Evolutionary conservation across 2,329 filamentous ascomycete genomes (phyloP), one percentile per base, ranked within the genome.

Genomic region (Hypoxylon sp.): DNA sequence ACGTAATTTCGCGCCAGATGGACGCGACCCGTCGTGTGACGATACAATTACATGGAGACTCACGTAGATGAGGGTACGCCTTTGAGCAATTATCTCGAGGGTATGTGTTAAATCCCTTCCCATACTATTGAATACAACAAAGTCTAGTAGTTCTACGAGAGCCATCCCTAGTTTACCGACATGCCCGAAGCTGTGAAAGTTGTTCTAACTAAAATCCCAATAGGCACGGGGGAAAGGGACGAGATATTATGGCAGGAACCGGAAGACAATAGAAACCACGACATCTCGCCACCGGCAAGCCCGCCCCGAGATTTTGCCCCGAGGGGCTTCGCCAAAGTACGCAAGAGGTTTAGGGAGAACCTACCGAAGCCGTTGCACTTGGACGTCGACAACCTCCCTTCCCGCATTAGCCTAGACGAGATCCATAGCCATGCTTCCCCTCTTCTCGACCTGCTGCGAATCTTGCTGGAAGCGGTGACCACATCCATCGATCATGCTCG

Each of bases 51-150:
- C 72, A 75, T 75, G 73, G 73, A 75, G 72, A 74, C 72, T 70
- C 71, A 74, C 70, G 68, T 75, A 66, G 72, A 75, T 69, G 72
- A 75, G 70, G 73, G 72, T 54, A 73, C 73, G 72, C 73, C 73
- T 72, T 68, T 75, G 70, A 72, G 73, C 73, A 74, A 74, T 67
- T 75, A 75, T 68, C 70, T 74, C 53, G 72, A 75, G 70, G 72
- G 73, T 75, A 72, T 59, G 70, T 66, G 2, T 6, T 34, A 60
- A 61, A 41, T 57, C 32, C 17, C 37, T 59, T 54, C 53, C 7
- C 20, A 56, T 59, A 41, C 46, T 34, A 15, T 32, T 10, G 7
- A 58, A 30, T 41, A 37, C 22, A 22, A 46, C 22, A 39, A 17
- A 11, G 28, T 41, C 26, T 47, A 22, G 28, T 47, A n/a, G 2